Percentiles rank a stretch among this genome's conserved stretches.
These are phyloP conservation scores for Rosa chinensis DNA, from an alignment of 306 rosid genomes.

Conservation along the genomic window DNA sequence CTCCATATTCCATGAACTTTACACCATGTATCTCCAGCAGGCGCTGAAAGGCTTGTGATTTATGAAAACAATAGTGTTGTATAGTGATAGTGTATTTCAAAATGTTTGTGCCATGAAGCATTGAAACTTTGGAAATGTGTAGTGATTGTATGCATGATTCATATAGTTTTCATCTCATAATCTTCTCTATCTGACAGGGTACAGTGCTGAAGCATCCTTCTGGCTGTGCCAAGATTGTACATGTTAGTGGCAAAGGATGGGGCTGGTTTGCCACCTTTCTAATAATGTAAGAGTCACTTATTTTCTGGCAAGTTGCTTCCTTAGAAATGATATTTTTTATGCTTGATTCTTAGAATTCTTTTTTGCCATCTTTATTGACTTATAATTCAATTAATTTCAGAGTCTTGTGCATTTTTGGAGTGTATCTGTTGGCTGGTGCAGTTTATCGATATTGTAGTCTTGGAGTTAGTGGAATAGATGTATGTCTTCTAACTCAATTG, in stretches of 20 bases:
- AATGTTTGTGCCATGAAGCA: conserved; percentile 13
- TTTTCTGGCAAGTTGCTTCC: neutral
- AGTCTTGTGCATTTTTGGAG: conserved; percentile 71
- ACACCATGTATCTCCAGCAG: neutral
- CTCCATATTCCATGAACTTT: neutral
- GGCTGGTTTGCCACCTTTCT: conserved; percentile 76
- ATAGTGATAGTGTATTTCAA: neutral
- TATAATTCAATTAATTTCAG: conserved; percentile 42
- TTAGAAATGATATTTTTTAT: neutral
- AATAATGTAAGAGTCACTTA: conserved; percentile 43
- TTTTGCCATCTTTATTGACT: conserved; percentile 18
- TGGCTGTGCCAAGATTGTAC: conserved; percentile 68
- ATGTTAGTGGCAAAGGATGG: conserved; percentile 61
- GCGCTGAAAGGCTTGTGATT: neutral
- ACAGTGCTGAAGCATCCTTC: conserved; percentile 85
- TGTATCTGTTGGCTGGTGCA: conserved; percentile 64
- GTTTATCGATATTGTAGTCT: conserved; percentile 64
- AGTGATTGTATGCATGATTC: neutral
- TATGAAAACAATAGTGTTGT: neutral
- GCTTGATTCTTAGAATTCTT: conserved; percentile 23
- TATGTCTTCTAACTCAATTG: conserved; percentile 40
- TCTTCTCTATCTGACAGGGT: conserved; percentile 52
- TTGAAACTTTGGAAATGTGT: conserved; percentile 3
- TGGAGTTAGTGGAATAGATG: conserved; percentile 71
- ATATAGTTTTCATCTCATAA: conserved; percentile 13